Evolutionary conservation across 768 basidiomycete species (phyloP).

Genomic region (Suillus ampliporus): DNA sequence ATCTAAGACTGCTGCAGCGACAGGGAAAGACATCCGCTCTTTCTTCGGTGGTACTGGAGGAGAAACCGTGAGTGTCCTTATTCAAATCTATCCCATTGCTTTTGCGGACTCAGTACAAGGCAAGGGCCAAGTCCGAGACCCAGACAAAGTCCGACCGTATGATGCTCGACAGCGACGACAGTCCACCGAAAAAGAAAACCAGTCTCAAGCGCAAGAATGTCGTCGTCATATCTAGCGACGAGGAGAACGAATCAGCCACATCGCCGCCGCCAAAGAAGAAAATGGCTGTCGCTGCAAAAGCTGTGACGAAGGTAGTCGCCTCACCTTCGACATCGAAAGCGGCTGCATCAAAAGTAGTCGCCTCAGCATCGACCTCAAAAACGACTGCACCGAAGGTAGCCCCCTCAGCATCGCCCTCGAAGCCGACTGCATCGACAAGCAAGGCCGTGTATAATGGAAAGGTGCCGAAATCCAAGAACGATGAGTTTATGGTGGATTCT

Average conservation of each 20-base stretch:
- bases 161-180: conserved; percentile 33
- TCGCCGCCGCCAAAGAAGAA: conserved; percentile 50
- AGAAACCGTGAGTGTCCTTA: neutral
- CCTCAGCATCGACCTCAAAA: neutral
- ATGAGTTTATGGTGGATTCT: conserved; percentile 38
- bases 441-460: conserved; percentile 6
- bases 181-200: conserved; percentile 19
- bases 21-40: conserved; percentile 44
- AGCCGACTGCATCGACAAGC: neutral
- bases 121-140: conserved; percentile 19
- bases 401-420: neutral
- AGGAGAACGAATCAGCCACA: conserved; percentile 41
- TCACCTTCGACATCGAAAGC: neutral
- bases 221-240: conserved; percentile 41
- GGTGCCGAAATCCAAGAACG: conserved; percentile 26
- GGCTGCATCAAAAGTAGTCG: neutral
- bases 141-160: conserved; percentile 24
- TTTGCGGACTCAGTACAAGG: conserved; percentile 7
- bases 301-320: conserved; percentile 7
- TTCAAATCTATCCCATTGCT: neutral
- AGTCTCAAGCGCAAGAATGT: conserved; percentile 40
- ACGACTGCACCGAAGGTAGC: conserved; percentile 5
- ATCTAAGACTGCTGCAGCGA: neutral
- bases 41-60: conserved; percentile 40
- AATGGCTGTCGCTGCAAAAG: conserved; percentile 26